Evolutionary conservation across 139 green algal genomes (phyloP), one percentile per base, ranked within the genome.

Genomic region (Nannochloris sp.): DNA sequence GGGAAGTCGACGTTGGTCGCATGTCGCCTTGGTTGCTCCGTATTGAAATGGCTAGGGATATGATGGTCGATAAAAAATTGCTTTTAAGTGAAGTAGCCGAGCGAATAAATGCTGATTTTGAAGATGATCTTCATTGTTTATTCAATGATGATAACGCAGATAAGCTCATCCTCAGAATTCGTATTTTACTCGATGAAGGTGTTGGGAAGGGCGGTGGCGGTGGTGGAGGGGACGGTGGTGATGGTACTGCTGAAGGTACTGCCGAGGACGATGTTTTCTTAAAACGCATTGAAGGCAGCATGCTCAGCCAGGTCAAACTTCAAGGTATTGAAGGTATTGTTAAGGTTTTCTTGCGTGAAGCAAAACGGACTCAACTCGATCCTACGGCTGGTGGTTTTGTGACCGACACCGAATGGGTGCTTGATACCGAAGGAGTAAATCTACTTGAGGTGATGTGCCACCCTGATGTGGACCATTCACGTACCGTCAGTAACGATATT

Each of bases 371-470:
- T 4, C 46, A 72, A 13, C 68, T 76, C n/a, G 75, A 77, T 57
- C 13, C 47, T 4, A 54, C 47, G 24, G 57, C 37, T 10, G 62
- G 73, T 27, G 77, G 67, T 27, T 96, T 86, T 64, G 37, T 64
- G 14, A 78, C 60, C 29, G 74, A 90, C 24, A 80, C 85, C 29
- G 92, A 99, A 81, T 99, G 92, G 90, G 78, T 98, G 61, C 80
- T 99, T 66, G 95, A 98, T 72, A 99, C 94, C 23, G 94, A 99
- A 67, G 71, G 95, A 24, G 83, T 95, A 67, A 98, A 97, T 70
- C 79, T 99, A 53, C 73, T 90, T 55, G 86, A 91, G 67, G 92
- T 98, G 54, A 87, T 98, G 78, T 77, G 80, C 36, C 82, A 96
- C 57, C 79, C 85, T 24, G 84, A 86, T 15, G 90, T 99, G 9